phyloP scores from a whole-genome alignment of 768 basidiomycete species.

The Amylocystis lapponica region DNA sequence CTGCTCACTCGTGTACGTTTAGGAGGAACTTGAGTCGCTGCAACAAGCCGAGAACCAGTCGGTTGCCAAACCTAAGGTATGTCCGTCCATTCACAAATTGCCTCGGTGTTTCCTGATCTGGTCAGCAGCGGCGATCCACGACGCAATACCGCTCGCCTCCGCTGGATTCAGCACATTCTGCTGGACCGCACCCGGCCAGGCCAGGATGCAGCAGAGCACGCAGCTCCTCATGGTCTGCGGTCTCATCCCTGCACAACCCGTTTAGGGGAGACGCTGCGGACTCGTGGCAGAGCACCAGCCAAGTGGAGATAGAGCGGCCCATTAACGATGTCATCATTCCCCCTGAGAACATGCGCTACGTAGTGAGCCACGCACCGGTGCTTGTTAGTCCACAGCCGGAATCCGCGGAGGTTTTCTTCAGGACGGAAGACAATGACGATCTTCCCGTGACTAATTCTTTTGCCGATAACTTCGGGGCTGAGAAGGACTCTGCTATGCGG shows the following conservation, averaged over 20 bases:
- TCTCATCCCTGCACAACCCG: conserved; percentile 4
- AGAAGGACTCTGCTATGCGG: no score
- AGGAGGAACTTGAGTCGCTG: no score
- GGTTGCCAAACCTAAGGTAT: not conserved
- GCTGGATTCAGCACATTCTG: not conserved
- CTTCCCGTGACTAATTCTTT: no score
- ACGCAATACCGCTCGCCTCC: no score
- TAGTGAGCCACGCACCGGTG: not conserved
- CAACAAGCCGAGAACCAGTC: no score
- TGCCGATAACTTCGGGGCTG: no score
- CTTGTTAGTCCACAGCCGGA: conserved; percentile 2
- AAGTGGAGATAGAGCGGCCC: not conserved
- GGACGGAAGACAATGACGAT: no score
- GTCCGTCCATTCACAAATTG: conserved; percentile 1
- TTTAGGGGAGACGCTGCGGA: not conserved
- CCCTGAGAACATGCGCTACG: not conserved
- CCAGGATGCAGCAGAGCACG: not conserved
- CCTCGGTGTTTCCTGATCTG: no score
- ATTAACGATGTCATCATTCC: not conserved
- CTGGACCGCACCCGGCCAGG: not conserved
- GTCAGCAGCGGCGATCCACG: no score
- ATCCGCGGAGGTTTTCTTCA: conserved; percentile 2
- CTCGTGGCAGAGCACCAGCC: not conserved
- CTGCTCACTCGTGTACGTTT: no score
- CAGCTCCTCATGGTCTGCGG: not conserved